Percentiles rank a stretch among this genome's conserved stretches.
Conservation (phyloP, 139 green algal species). For the Chara braunii region DNA sequence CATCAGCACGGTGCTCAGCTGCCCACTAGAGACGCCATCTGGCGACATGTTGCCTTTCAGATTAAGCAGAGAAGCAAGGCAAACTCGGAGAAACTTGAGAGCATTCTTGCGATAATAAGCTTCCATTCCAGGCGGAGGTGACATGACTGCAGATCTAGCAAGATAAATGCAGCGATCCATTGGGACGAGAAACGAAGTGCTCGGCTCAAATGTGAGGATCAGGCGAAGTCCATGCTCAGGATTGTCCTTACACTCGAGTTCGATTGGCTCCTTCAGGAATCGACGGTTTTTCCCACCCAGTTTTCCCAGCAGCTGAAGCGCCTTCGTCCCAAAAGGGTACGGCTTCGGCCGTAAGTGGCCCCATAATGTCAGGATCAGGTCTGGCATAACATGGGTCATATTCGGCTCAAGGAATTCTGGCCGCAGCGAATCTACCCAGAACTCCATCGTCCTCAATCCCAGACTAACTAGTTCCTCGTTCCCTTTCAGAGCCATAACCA, state of each 20-base stretch:
- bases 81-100: slow-evolving; percentile 71
- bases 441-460: slow-evolving; percentile 65
- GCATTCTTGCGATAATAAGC: slow-evolving; percentile 54
- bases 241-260: slow-evolving; percentile 77
- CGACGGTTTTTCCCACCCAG: slow-evolving; percentile 84
- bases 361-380: slow-evolving; percentile 79
- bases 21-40: slow-evolving; percentile 4
- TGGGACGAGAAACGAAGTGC: slow-evolving; percentile 83
- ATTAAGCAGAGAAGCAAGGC: slow-evolving; percentile 69
- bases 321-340: slow-evolving; percentile 62
- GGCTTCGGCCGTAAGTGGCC: slow-evolving; percentile 66
- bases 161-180: slow-evolving; percentile 72
- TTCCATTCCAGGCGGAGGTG: background rate
- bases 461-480: slow-evolving; percentile 39
- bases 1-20: slow-evolving; percentile 32
- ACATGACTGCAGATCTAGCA: background rate
- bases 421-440: slow-evolving; percentile 88
- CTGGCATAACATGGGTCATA: slow-evolving; percentile 64
- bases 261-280: slow-evolving; percentile 62
- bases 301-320: slow-evolving; percentile 83
- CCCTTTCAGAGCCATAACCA: slow-evolving; percentile 63
- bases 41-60: slow-evolving; percentile 43
- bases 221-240: slow-evolving; percentile 89
- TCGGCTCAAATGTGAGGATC: slow-evolving; percentile 85
- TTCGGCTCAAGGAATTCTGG: slow-evolving; percentile 84